Percentiles rank a stretch among this genome's conserved stretches.
phyloP scores from a whole-genome alignment of 495 filamentous ascomycete genomes.

The Penicillium riverlandense region DNA sequence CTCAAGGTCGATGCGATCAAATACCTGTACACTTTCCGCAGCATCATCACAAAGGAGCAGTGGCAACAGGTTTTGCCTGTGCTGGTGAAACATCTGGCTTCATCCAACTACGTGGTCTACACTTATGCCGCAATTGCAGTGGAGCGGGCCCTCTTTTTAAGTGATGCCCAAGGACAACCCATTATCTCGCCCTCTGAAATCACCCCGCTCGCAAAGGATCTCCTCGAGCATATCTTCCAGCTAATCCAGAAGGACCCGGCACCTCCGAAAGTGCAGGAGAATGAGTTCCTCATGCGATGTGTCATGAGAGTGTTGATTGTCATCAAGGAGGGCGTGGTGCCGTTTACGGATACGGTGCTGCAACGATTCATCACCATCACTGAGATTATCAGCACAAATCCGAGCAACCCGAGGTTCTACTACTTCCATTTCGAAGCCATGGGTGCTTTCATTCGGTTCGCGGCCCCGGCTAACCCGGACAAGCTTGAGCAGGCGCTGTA shows the following conservation, averaged over 20 bases:
- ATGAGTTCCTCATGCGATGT: constrained; percentile 97
- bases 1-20: constrained; percentile 97
- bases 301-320: constrained; percentile 96
- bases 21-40: constrained; percentile 91
- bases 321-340: constrained; percentile 67
- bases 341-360: constrained; percentile 66
- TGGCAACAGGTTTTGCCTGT: constrained; percentile 85
- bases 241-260: constrained; percentile 74
- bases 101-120: constrained; percentile 87
- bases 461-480: constrained; percentile 57
- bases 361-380: constrained; percentile 79
- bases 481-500: constrained; percentile 75
- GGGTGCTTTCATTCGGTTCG: constrained; percentile 87
- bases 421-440: constrained; percentile 96
- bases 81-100: constrained; percentile 81
- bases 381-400: constrained; percentile 80
- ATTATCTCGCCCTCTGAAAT: constrained; percentile 69
- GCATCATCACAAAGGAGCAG: constrained; percentile 75
- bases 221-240: constrained; percentile 86
- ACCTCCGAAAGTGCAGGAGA: constrained; percentile 93
- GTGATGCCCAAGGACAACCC: constrained; percentile 62
- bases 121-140: constrained; percentile 94
- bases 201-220: constrained; percentile 69
- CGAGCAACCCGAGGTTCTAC: constrained; percentile 95
- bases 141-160: constrained; percentile 78